Evolutionary conservation across 495 filamentous ascomycete species (phyloP), one percentile per base, ranked within the genome.

Genomic region (Poronia punctata): DNA sequence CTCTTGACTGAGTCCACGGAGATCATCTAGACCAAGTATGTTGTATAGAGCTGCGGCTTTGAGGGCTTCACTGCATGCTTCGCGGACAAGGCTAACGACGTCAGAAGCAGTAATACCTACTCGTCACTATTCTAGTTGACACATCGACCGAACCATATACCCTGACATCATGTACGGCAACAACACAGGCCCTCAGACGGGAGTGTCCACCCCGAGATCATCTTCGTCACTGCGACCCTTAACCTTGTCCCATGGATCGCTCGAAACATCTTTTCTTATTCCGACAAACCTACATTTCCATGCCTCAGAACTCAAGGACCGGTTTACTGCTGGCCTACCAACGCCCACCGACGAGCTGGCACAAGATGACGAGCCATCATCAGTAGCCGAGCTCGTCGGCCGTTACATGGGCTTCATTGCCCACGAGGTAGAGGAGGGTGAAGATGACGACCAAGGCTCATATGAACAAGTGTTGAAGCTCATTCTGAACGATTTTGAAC

Each of bases 281-380:
- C 92, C 92, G 14, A 96, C 93, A 44, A 80, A 80, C 42, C 73
- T 95, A 46, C 92, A 98, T 66, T 98, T 93, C 74, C 88, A 88
- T 62, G 92, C 92, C 45, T 85, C 87, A 19, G 84, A 92, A 65
- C 74, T 95, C 49, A 88, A 88, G 67, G 86, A 95, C 48, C 72
- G 74, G 34, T 97, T 98, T 63, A 77, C 75, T 27, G 72, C 83
- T 9, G 86, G 85, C 30, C 75, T 98, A 50, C 92, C 92, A 14
- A 68, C 79, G 34, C 83, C 92, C 20, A 98, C 92, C 52, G 92
- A 98, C 61, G 92, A 98, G 67, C 78, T 97, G 49, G 92, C 93
- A 27, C 84, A 89, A 56, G 92, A 98, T 64, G 92, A 98, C 50
- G 92, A 98, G 70, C 92, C 92, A 4, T 97, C 92, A 0, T 98